A percentile compares a stretch with the other conserved stretches of the same genome.
These are phyloP conservation scores for Fusarium tjaetaba DNA, from an alignment of 2,329 filamentous ascomycete genomes.

Conservation along the genomic window DNA sequence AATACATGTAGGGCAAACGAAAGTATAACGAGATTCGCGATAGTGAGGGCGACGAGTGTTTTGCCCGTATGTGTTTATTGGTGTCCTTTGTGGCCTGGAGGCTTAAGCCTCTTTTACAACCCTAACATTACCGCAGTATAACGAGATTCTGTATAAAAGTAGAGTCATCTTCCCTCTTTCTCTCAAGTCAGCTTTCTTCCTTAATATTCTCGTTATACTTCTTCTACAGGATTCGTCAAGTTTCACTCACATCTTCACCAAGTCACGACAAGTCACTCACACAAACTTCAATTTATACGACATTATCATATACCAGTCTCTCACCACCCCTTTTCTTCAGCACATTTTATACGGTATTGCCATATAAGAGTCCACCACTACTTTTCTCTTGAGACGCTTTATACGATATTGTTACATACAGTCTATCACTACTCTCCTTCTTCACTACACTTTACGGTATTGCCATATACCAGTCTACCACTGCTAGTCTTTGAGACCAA, in stretches of 20 bases:
- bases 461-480: background rate
- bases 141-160: background rate
- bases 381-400: background rate
- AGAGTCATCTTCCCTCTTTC: background rate
- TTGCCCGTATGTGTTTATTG: no score
- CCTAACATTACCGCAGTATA: background rate
- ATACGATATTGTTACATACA: background rate
- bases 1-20: background rate
- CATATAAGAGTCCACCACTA: background rate
- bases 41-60: no score
- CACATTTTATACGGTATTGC: background rate
- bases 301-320: background rate
- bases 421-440: background rate
- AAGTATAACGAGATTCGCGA: background rate
- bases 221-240: background rate
- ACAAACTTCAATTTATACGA: background rate
- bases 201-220: background rate
- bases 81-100: no score
- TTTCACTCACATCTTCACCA: background rate
- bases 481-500: background rate
- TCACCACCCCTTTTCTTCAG: background rate
- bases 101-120: no score
- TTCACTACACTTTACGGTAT: background rate
- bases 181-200: background rate
- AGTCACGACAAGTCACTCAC: background rate